Base-by-base conservation (phyloP, 257 asterid genomes). In the Thymus quinquecostatus region DNA sequence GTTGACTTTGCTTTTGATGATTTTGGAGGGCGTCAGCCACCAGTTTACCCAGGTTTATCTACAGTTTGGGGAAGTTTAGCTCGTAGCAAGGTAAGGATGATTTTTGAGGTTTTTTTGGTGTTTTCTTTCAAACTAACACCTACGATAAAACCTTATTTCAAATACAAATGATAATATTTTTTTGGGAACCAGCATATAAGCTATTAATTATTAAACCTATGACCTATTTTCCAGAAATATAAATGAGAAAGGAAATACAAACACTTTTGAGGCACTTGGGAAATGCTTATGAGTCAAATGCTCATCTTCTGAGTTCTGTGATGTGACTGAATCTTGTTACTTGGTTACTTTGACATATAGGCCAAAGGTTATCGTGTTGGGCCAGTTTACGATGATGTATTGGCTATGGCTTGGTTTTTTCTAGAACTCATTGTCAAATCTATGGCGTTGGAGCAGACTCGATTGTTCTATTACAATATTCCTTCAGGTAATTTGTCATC, bases 51-150 rank as follows among this genome's bases (percentile, higher is more conserved):
- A 66, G 99, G 99, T 74, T 85, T 95, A 77, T 82, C 98, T 78
- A 95, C 99, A 45, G 99, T 95, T 7, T 95, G 99, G 99, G 99
- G 99, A 83, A 95, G 99, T 85, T 85, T 95, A 89, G 99, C 99
- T 45, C 99, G 99, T 79, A 95, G 99, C 81, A 95, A 95, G 99
- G 99, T 95, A 86, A 71, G 29, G 60, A 67, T 77, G 68, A 51
- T 51, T 61, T 21, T 64, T 61, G 57, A 51, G 64, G 51, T 72
- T 34, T 10, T 54, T 54, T 79, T 67, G 74, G 60, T 60, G 41
- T 32, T 80, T 59, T 69, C 40, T 40, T 74, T 55, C 36, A 1
- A 36, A 61, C 60, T 50, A 8, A 49, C 6, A 6, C 40, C 5
- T 36, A 36, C 41, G 41, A 64, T 64, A 29, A 47, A 57, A 47